phyloP scores from a whole-genome alignment of 345 rosid genomes.

The Camelina sativa region DNA sequence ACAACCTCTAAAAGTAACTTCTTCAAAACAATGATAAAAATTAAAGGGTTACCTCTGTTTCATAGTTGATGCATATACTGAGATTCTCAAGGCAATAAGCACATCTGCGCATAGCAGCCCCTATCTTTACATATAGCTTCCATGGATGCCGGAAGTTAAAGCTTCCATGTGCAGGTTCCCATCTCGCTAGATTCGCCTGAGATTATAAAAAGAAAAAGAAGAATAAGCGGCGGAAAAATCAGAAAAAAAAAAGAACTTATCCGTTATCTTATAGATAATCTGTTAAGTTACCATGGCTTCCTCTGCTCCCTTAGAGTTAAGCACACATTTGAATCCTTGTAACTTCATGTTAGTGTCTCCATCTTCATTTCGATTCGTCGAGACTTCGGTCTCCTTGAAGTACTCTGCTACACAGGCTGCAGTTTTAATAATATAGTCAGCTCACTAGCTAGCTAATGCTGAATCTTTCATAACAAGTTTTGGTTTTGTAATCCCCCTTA shows the following conservation, averaged over 20 bases:
- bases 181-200: slow-evolving; percentile 70
- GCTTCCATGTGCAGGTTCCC: slow-evolving; percentile 86
- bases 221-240: background rate
- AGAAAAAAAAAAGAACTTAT: background rate
- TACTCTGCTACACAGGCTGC: slow-evolving; percentile 59
- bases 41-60: slow-evolving; percentile 51
- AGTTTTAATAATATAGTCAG: slow-evolving; percentile 26
- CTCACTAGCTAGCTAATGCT: background rate
- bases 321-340: slow-evolving; percentile 63
- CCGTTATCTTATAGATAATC: background rate
- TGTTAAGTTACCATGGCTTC: slow-evolving; percentile 60
- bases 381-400: slow-evolving; percentile 47
- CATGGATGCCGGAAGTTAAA: slow-evolving; percentile 79
- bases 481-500: slow-evolving; percentile 26
- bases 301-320: slow-evolving; percentile 74
- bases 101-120: slow-evolving; percentile 62
- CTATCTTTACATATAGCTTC: slow-evolving; percentile 73
- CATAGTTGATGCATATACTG: slow-evolving; percentile 49
- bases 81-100: slow-evolving; percentile 73
- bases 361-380: slow-evolving; percentile 26
- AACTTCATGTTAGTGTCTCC: slow-evolving; percentile 46
- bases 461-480: slow-evolving; percentile 2
- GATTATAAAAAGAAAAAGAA: background rate
- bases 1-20: background rate
- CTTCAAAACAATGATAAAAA: slow-evolving; percentile 6